Evolutionary conservation across 495 filamentous ascomycete genomes (phyloP).

Genomic region (Neurospora tetraspora): DNA sequence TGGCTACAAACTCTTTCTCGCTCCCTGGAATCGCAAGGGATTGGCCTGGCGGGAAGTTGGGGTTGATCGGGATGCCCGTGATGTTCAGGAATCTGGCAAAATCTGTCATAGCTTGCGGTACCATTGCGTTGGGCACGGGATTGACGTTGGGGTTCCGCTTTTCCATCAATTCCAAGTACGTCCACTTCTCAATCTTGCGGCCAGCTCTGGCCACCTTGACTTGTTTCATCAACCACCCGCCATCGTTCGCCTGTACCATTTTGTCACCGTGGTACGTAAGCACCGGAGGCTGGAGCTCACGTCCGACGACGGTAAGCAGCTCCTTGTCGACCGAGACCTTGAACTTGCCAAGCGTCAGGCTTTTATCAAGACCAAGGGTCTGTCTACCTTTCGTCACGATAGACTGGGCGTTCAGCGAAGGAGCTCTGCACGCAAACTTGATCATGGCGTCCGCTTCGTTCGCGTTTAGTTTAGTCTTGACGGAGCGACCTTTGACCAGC

Average conservation of each 20-base stretch:
- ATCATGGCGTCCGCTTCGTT: conserved; percentile 57
- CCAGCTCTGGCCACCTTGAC: conserved; percentile 24
- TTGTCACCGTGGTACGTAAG: conserved; percentile 36
- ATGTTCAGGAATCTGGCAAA: conserved; percentile 26
- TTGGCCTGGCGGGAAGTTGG: not conserved
- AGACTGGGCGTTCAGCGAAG: conserved; percentile 53
- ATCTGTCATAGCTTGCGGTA: conserved; percentile 12
- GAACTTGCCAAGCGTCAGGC: conserved; percentile 35
- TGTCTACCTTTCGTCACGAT: conserved; percentile 47
- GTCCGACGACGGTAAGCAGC: conserved; percentile 55
- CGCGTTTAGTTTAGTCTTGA: conserved; percentile 42
- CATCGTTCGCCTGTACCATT: conserved; percentile 11
- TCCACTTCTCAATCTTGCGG: conserved; percentile 23
- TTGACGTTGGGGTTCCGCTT: no score
- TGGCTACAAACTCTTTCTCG: conserved; percentile 4
- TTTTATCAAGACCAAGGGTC: conserved; percentile 28
- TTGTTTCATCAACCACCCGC: conserved; percentile 29
- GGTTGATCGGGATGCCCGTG: conserved; percentile 28
- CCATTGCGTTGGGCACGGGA: not conserved
- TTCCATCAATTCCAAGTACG: conserved; percentile 12
- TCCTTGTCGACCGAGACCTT: conserved; percentile 42
- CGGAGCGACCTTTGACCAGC: conserved; percentile 56
- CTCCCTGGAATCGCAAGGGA: not conserved
- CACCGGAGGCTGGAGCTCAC: conserved; percentile 46
- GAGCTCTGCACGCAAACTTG: conserved; percentile 55